phyloP scores from a whole-genome alignment of 2,329 filamentous ascomycete genomes.

The Bipolaris sorokiniana region DNA sequence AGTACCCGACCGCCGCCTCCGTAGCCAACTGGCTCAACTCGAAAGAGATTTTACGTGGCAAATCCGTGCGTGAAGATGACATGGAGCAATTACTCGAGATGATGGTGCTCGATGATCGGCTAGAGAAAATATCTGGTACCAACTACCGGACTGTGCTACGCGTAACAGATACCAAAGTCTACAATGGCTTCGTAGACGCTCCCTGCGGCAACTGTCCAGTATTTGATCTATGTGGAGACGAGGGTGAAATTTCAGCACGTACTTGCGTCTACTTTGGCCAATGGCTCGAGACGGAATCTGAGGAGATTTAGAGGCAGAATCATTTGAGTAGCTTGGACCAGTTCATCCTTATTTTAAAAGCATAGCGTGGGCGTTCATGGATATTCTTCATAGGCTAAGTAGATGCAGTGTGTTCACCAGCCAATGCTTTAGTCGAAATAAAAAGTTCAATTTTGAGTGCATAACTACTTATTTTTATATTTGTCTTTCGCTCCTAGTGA shows the following conservation, averaged over 20 bases:
- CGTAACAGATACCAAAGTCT: conserved; percentile 52
- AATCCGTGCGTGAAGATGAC: conserved; percentile 68
- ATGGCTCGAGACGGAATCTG: conserved; percentile 66
- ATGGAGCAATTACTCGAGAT: conserved; percentile 87
- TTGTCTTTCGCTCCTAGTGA: neutral
- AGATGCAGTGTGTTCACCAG: neutral
- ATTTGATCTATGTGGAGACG: conserved; percentile 89
- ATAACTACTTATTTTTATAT: neutral
- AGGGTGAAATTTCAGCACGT: conserved; percentile 85
- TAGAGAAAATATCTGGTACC: conserved; percentile 67
- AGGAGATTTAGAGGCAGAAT: conserved; percentile 19
- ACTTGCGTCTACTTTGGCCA: conserved; percentile 91
- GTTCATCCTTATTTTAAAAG: neutral
- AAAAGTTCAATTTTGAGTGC: neutral
- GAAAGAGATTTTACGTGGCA: conserved; percentile 73
- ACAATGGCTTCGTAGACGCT: conserved; percentile 82
- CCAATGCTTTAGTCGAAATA: neutral
- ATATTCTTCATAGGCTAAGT: neutral
- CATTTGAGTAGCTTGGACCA: neutral
- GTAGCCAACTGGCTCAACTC: conserved; percentile 77
- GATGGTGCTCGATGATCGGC: conserved; percentile 82
- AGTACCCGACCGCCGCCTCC: conserved; percentile 80
- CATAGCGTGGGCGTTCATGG: conserved; percentile 9
- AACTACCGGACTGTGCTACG: conserved; percentile 57
- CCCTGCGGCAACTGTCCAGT: conserved; percentile 93